phyloP scores from a whole-genome alignment of 257 asterid genomes.

The Fraxinus cuspidata region DNA sequence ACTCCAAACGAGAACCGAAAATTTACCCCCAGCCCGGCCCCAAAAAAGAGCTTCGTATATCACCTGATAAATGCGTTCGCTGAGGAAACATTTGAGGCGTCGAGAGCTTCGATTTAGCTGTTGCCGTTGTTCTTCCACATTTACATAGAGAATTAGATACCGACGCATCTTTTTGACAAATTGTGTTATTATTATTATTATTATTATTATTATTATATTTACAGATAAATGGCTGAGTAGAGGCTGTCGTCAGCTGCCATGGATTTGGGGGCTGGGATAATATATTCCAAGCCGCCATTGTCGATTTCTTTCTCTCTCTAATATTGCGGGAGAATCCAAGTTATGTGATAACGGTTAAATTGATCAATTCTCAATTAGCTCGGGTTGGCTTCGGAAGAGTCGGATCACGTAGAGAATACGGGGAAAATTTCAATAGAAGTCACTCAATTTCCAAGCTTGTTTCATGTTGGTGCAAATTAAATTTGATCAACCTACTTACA shows the following conservation, averaged over 20 bases:
- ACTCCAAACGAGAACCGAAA: background rate
- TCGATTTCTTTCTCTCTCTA: constrained; percentile 22
- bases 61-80: constrained; percentile 52
- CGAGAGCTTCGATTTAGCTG: constrained; percentile 24
- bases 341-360: constrained; percentile 5
- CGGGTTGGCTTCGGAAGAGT: constrained; percentile 6
- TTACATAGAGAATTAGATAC: constrained; percentile 9
- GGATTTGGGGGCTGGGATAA: constrained; percentile 49
- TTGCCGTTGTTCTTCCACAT: constrained; percentile 8
- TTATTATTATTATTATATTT: constrained; percentile 27
- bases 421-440: background rate
- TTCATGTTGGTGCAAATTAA: background rate
- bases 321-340: constrained; percentile 23
- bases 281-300: constrained; percentile 71
- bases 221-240: constrained; percentile 34
- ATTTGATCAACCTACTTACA: background rate
- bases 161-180: constrained; percentile 22
- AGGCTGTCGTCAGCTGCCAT: constrained; percentile 38
- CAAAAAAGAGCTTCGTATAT: background rate
- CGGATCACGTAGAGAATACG: background rate
- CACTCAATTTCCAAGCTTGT: background rate
- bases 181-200: constrained; percentile 23
- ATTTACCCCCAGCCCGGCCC: background rate
- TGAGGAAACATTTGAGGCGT: constrained; percentile 34
- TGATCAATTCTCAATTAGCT: background rate